These are phyloP conservation scores for Umbilicus rupestris DNA, from an alignment of 164 flowering plant genomes.

Conservation along the genomic window DNA sequence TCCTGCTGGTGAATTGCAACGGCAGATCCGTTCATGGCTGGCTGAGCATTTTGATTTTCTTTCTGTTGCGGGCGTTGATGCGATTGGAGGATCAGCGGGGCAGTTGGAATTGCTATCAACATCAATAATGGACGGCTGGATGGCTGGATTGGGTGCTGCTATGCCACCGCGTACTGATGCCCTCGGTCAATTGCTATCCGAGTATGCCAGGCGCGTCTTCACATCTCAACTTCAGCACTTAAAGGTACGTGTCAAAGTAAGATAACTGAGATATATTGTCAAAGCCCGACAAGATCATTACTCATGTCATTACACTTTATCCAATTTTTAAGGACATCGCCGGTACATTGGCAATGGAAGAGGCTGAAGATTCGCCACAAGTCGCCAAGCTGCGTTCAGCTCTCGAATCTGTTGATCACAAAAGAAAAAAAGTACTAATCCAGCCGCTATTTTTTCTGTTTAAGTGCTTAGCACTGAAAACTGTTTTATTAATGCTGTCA, in stretches of 20 bases:
- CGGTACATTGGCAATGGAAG: conserved; percentile 90
- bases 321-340: conserved; percentile 59
- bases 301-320: neutral
- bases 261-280: neutral
- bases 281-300: neutral
- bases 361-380: conserved; percentile 75
- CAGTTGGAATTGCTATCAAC: conserved; percentile 96
- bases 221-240: conserved; percentile 88
- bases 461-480: neutral
- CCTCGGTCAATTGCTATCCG: conserved; percentile 84
- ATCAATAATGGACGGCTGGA: conserved; percentile 99
- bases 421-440: conserved; percentile 76
- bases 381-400: conserved; percentile 94
- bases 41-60: conserved; percentile 93
- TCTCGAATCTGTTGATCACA: conserved; percentile 96
- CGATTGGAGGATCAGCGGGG: conserved; percentile 63
- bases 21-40: conserved; percentile 94
- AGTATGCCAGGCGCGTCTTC: conserved; percentile 87
- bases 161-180: conserved; percentile 88
- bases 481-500: too few relatives aligned
- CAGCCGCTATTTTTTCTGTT: neutral
- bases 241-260: conserved; percentile 39
- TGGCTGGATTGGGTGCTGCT: conserved; percentile 99
- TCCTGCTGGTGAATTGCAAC: conserved; percentile 98
- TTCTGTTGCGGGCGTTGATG: conserved; percentile 76